Evolutionary conservation across 1,139 yeast species (phyloP), one percentile per base, ranked within the genome.

Genomic region (Geotrichum restrictum): DNA sequence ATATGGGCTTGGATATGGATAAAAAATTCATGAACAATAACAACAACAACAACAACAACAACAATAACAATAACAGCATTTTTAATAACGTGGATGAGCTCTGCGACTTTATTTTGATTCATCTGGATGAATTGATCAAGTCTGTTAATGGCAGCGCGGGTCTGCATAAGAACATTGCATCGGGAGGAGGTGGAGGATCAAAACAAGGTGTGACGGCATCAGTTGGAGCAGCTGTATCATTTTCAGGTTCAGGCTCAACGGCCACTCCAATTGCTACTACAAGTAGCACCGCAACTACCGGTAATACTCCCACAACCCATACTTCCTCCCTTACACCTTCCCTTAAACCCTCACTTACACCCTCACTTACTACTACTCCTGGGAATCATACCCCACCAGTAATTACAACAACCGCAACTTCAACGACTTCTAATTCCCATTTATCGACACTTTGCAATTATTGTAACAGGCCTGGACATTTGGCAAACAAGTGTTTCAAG

Each of bases 401-500:
- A n/a, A n/a, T n/a, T n/a, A n/a, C n/a, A n/a, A n/a, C n/a, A n/a
- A n/a, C n/a, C 34, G n/a, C 14, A 21, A 18, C 27, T 10, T 13
- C 4, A 18, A 21, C 18, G 21, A 11, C 4, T 34, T n/a, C n/a
- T n/a, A n/a, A n/a, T n/a, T n/a, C n/a, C n/a, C n/a, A n/a, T n/a
- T n/a, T n/a, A n/a, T n/a, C n/a, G n/a, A n/a, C n/a, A n/a, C 36
- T 47, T 38, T 53, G 56, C 37, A 39, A 34, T 14, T 53, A 43
- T 39, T 53, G 56, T 36, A 45, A 38, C 32, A 42, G 48, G 34
- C 19, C 41, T 1, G 56, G 56, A 3, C 56, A 53, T 27, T 24
- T 49, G 10, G 48, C 56, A 18, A 53, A 45, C 51, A 53, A 53
- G 39, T 53, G 56, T 27, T 53, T 53, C 22, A 50, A 50, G 47